Evolutionary conservation across 345 rosid genomes (phyloP).

Genomic region (Limnanthes douglasii): DNA sequence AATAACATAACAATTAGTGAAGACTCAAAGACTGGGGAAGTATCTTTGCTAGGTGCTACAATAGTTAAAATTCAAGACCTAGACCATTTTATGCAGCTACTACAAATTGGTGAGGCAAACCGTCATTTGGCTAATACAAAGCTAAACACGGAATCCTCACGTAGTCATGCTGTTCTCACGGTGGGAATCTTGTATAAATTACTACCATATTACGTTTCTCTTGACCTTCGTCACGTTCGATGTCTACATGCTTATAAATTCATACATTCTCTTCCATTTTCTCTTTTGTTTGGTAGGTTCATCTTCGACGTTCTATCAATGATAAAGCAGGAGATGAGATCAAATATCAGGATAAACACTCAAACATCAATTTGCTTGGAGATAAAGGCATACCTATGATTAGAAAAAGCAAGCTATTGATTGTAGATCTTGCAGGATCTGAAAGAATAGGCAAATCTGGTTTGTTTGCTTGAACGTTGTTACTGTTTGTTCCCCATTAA

Average conservation of each 20-base stretch:
- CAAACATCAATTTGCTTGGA: constrained; percentile 19
- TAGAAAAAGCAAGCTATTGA: constrained; percentile 84
- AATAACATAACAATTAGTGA: constrained; percentile 55
- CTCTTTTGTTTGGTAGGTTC: constrained; percentile 37
- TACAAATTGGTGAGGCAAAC: constrained; percentile 78
- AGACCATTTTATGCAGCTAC: constrained; percentile 53
- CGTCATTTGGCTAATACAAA: constrained; percentile 85
- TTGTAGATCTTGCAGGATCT: constrained; percentile 96
- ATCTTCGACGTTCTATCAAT: constrained; percentile 40
- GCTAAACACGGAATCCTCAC: constrained; percentile 90
- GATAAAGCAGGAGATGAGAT: constrained; percentile 26
- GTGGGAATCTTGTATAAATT: constrained; percentile 18
- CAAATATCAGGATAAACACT: constrained; percentile 10
- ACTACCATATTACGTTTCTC: not conserved
- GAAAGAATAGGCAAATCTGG: constrained; percentile 96
- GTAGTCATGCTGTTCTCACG: constrained; percentile 92
- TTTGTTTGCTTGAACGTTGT: too few relatives aligned
- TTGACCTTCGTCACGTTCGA: not conserved
- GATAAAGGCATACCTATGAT: constrained; percentile 33
- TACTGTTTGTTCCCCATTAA: too few relatives aligned
- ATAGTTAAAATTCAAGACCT: constrained; percentile 43
- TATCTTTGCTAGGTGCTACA: constrained; percentile 61
- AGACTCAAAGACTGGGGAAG: constrained; percentile 77
- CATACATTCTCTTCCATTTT: not conserved
- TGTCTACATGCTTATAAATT: not conserved